Evolutionary conservation across 805 yeast species (phyloP).

Genomic region (Saccharomyces kudriavzevii): DNA sequence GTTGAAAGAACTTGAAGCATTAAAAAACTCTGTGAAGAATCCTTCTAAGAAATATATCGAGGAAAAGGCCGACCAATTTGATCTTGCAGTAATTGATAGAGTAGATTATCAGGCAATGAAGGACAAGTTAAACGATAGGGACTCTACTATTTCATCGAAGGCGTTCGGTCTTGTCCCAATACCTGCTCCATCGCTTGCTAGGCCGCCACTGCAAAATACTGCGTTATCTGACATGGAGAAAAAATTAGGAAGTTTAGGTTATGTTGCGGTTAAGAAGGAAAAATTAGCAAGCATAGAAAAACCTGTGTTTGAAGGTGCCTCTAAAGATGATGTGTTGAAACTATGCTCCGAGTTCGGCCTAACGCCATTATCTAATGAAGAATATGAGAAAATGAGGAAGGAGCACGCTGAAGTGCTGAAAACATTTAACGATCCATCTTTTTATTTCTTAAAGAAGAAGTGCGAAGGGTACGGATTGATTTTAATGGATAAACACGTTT

Average conservation of each 20-base stretch:
- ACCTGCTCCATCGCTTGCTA: conserved; percentile 8
- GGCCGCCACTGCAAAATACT: conserved; percentile 4
- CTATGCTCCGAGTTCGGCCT: conserved; percentile 14
- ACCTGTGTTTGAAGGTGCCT: conserved; percentile 6
- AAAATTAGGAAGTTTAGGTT: conserved; percentile 9
- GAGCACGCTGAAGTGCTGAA: not conserved
- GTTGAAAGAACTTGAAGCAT: conserved; percentile 16
- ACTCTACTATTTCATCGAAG: conserved; percentile 7
- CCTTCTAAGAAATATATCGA: conserved; percentile 18
- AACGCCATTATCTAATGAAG: conserved; percentile 8
- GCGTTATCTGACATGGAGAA: conserved; percentile 5
- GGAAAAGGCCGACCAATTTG: conserved; percentile 14
- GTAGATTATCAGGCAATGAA: conserved; percentile 9
- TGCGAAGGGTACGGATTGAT: not conserved
- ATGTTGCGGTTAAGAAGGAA: conserved; percentile 7
- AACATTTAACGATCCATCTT: not conserved
- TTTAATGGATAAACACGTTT: conserved; percentile 5
- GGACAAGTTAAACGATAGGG: conserved; percentile 4
- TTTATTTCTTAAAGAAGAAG: conserved; percentile 2
- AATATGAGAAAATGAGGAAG: conserved; percentile 8
- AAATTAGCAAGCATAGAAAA: conserved; percentile 4
- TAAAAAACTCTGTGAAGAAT: conserved; percentile 13
- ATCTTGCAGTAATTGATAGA: conserved; percentile 10
- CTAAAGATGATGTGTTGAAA: conserved; percentile 7
- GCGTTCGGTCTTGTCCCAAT: conserved; percentile 13